phyloP scores from a whole-genome alignment of 2,329 filamentous ascomycete genomes.

The Nemania bipapillata region DNA sequence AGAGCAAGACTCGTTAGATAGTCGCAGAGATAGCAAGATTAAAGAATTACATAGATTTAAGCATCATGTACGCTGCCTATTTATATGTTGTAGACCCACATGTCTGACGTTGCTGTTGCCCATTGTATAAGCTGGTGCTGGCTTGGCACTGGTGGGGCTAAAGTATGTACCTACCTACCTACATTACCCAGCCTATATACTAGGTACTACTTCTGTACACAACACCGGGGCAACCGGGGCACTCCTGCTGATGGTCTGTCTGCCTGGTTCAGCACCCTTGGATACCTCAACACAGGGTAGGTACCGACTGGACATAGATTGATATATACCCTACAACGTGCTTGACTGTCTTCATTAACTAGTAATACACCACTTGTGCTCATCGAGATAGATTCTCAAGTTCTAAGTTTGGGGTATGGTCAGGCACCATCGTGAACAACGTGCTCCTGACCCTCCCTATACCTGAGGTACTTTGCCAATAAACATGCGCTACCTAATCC shows the following conservation, averaged over 20 bases:
- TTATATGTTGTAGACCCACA: background rate
- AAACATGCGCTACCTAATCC: conserved; percentile 28
- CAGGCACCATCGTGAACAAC: conserved; percentile 19
- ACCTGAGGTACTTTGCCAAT: background rate
- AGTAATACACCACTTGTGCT: background rate
- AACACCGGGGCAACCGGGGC: conserved; percentile 25
- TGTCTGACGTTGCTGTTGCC: conserved; percentile 2
- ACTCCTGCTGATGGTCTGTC: conserved; percentile 19
- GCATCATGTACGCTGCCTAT: background rate
- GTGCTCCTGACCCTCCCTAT: background rate
- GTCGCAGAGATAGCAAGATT: too few relatives aligned
- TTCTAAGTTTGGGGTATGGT: conserved; percentile 7
- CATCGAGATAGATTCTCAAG: background rate
- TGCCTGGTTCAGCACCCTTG: conserved; percentile 16
- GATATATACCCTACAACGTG: background rate
- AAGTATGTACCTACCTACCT: background rate
- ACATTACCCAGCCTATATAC: background rate
- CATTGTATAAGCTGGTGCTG: background rate
- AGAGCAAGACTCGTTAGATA: too few relatives aligned
- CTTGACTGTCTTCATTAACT: conserved; percentile 14
- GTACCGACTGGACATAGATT: too few relatives aligned
- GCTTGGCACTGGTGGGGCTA: background rate
- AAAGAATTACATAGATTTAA: background rate
- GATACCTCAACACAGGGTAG: background rate
- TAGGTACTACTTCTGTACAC: background rate